phyloP scores from a whole-genome alignment of 495 filamentous ascomycete genomes.

The Aspergillus nidulans region DNA sequence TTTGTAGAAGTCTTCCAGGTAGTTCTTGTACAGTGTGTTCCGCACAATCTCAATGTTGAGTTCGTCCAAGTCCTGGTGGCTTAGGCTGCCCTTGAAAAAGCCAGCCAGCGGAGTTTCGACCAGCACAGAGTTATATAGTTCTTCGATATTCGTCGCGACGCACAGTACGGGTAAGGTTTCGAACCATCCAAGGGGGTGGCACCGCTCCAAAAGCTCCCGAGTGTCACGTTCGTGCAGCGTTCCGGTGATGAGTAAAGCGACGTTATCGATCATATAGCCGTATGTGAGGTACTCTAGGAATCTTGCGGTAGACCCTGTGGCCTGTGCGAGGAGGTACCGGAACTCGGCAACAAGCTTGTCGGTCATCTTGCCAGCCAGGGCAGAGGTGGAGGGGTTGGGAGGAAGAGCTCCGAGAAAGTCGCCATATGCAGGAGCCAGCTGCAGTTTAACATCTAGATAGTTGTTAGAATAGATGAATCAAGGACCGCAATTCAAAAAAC shows the following conservation, averaged over 20 bases:
- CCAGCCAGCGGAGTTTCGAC: constrained; percentile 93
- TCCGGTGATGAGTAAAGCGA: constrained; percentile 95
- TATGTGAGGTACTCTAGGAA: constrained; percentile 98
- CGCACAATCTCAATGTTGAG: constrained; percentile 99
- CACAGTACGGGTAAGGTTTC: constrained; percentile 98
- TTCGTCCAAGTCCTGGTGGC: constrained; percentile 95
- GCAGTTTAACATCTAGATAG: constrained; percentile 83
- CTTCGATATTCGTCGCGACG: constrained; percentile 96
- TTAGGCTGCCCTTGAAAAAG: constrained; percentile 94
- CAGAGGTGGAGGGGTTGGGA: constrained; percentile 93
- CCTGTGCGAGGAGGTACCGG: constrained; percentile 88
- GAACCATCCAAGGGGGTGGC: constrained; percentile 97
- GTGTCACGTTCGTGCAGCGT: constrained; percentile 98
- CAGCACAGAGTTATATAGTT: constrained; percentile 95
- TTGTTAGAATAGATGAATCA: neutral
- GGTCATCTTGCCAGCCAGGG: constrained; percentile 89
- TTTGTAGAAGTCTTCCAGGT: constrained; percentile 93
- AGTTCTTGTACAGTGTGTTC: constrained; percentile 99
- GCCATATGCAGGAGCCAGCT: constrained; percentile 93
- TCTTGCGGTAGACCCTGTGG: constrained; percentile 80
- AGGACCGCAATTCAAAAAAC: constrained; percentile 14
- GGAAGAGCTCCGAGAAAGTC: constrained; percentile 94
- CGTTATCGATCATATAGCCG: constrained; percentile 99
- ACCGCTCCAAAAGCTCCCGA: constrained; percentile 88
- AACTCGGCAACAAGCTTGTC: constrained; percentile 98